Evolutionary conservation across 371 early-diverging fungal genomes (phyloP).

Genomic region (Gilbertella persicaria): DNA sequence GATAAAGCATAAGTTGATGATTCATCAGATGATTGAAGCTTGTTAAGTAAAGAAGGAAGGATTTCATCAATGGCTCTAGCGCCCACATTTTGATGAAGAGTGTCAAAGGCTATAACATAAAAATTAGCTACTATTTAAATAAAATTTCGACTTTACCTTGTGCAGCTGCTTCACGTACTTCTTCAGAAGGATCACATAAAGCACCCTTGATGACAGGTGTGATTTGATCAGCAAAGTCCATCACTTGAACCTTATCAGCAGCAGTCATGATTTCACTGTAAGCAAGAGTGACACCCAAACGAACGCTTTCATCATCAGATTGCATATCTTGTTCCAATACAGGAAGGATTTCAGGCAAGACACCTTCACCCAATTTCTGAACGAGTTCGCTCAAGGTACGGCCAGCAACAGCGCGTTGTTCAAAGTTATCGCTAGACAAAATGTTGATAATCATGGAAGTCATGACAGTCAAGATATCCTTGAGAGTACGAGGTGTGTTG

Average conservation of each 20-base stretch:
- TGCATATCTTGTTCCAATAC: conserved; percentile 82
- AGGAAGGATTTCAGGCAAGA: conserved; percentile 86
- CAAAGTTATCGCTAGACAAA: conserved; percentile 73
- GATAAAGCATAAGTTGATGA: conserved; percentile 79
- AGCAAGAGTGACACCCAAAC: conserved; percentile 93
- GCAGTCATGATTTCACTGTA: conserved; percentile 90
- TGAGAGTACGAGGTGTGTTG: conserved; percentile 96
- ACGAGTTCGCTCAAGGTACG: conserved; percentile 95
- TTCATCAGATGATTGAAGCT: conserved; percentile 70
- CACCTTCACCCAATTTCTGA: conserved; percentile 89
- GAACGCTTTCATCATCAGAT: conserved; percentile 62
- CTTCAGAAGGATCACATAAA: conserved; percentile 72
- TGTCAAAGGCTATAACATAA: conserved; percentile 78
- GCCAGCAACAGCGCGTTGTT: conserved; percentile 82
- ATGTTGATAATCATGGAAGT: conserved; percentile 85
- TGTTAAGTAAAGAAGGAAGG: conserved; percentile 83
- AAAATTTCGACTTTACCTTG: conserved; percentile 38
- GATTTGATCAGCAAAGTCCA: conserved; percentile 82
- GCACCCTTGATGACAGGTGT: conserved; percentile 82
- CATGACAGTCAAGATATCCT: conserved; percentile 88
- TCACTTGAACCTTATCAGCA: conserved; percentile 79
- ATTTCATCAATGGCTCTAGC: conserved; percentile 90
- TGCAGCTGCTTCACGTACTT: conserved; percentile 94
- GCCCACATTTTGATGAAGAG: conserved; percentile 88
- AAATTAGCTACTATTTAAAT: not conserved